Percentiles rank a stretch among this genome's conserved stretches.
phyloP scores from a whole-genome alignment of 805 yeast species.

The Candida ulmi region DNA sequence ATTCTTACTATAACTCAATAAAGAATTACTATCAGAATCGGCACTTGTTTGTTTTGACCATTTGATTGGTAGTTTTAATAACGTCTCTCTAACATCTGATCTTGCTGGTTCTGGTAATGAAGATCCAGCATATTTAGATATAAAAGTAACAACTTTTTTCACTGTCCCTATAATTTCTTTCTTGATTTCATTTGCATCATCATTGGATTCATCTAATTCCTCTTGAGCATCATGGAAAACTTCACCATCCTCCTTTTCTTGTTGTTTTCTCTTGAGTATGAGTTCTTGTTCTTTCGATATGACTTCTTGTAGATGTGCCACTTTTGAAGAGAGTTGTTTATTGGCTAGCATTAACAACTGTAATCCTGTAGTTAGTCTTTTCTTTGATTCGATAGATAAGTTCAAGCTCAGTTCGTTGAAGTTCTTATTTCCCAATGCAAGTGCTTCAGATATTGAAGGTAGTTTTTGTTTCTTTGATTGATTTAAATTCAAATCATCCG shows the following conservation, averaged over 20 bases:
- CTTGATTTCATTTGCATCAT: constrained; percentile 40
- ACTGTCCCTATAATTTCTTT: constrained; percentile 85
- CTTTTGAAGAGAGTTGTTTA: constrained; percentile 63
- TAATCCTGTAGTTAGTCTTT: constrained; percentile 70
- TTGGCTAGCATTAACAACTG: constrained; percentile 80
- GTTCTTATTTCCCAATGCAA: constrained; percentile 30
- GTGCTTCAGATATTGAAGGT: constrained; percentile 30
- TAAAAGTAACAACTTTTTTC: constrained; percentile 78
- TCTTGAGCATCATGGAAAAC: constrained; percentile 28
- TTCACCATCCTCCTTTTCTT: constrained; percentile 21
- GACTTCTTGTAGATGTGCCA: constrained; percentile 53
- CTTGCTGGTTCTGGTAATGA: constrained; percentile 76
- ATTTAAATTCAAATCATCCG: constrained; percentile 17
- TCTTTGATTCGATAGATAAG: constrained; percentile 65
- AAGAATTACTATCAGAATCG: constrained; percentile 7
- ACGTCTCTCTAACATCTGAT: constrained; percentile 70
- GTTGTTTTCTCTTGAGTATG: constrained; percentile 1
- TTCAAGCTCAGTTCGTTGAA: constrained; percentile 28
- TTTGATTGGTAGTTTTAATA: constrained; percentile 68
- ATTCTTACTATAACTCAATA: constrained; percentile 35
- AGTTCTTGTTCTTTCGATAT: constrained; percentile 41
- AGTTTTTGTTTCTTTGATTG: constrained; percentile 23
- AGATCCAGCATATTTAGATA: constrained; percentile 78
- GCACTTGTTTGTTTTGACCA: constrained; percentile 44
- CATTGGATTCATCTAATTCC: constrained; percentile 18